A percentile compares a stretch with the other conserved stretches of the same genome.
phyloP scores from a whole-genome alignment of 805 yeast species.

The Kodamaea kakaduensis region DNA sequence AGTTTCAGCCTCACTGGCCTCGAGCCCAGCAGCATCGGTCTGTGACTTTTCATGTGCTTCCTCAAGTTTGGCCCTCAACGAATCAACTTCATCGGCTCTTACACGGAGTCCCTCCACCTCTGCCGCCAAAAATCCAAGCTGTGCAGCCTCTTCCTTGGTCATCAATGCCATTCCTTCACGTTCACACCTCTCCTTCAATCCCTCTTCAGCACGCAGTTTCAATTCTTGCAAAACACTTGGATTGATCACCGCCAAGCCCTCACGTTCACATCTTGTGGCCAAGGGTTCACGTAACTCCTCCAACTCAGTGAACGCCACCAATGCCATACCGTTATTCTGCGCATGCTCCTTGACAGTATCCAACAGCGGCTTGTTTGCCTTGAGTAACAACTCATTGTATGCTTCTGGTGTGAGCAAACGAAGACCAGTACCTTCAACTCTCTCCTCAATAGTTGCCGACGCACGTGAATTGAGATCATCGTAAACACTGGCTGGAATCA shows the following conservation, averaged over 20 bases:
- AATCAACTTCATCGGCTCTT: neutral
- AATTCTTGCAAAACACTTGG: slow-evolving; percentile 12
- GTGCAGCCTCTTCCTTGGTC: slow-evolving; percentile 7
- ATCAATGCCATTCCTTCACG: slow-evolving; percentile 17
- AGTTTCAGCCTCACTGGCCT: neutral
- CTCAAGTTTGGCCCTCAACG: neutral
- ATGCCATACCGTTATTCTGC: slow-evolving; percentile 23
- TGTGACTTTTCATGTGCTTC: too few species aligned
- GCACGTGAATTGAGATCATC: slow-evolving; percentile 11
- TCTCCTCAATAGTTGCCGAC: slow-evolving; percentile 15
- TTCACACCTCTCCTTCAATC: slow-evolving; percentile 16
- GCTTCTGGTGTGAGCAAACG: slow-evolving; percentile 22
- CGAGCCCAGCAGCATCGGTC: neutral
- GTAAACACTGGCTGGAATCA: slow-evolving; percentile 2
- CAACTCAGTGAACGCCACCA: slow-evolving; percentile 24
- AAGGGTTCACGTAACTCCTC: slow-evolving; percentile 5
- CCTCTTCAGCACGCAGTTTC: slow-evolving; percentile 13
- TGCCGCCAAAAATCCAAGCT: slow-evolving; percentile 8
- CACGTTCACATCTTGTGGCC: slow-evolving; percentile 7
- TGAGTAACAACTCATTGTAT: slow-evolving; percentile 16
- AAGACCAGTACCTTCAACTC: slow-evolving; percentile 16
- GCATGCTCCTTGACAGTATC: slow-evolving; percentile 23
- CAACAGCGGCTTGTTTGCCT: slow-evolving; percentile 17
- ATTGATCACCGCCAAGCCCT: slow-evolving; percentile 11
- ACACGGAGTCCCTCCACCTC: neutral